Percentiles rank a stretch among this genome's conserved stretches.
Conservation (phyloP, 139 green algal genomes). For the Chlamydomonas applanata region DNA sequence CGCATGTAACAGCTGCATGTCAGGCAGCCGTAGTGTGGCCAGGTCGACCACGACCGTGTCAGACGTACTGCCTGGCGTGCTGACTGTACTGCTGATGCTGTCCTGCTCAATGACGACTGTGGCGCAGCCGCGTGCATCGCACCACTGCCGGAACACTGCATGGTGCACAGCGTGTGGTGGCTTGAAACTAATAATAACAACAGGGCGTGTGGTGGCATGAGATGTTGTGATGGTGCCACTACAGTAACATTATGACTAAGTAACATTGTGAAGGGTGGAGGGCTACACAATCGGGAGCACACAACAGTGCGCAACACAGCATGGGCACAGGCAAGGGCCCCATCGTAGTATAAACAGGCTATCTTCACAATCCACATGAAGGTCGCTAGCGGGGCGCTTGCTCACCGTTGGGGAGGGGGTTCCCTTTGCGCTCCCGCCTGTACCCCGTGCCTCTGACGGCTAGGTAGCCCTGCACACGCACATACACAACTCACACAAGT, state of each 20-base stretch:
- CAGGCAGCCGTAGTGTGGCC: conserved; percentile 32
- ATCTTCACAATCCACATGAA: too few relatives aligned
- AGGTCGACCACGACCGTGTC: conserved; percentile 65
- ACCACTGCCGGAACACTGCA: conserved; percentile 57
- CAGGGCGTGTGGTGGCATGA: too few relatives aligned
- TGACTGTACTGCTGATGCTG: neutral
- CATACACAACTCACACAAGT: too few relatives aligned
- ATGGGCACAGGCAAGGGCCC: neutral
- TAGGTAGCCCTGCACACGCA: conserved; percentile 44
- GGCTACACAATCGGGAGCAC: conserved; percentile 30
- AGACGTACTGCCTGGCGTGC: neutral
- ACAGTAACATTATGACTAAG: too few relatives aligned
- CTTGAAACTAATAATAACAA: too few relatives aligned
- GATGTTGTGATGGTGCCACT: too few relatives aligned
- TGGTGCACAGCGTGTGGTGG: too few relatives aligned
- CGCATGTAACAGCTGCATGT: conserved; percentile 6
- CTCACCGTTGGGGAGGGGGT: conserved; percentile 61
- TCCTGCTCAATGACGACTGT: conserved; percentile 65
- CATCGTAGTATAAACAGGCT: neutral
- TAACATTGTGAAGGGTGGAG: neutral
- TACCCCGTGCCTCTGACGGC: conserved; percentile 63
- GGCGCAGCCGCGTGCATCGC: conserved; percentile 46
- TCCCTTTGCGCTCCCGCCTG: conserved; percentile 61
- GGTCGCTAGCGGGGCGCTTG: too few relatives aligned
- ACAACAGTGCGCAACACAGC: conserved; percentile 6